Percentiles rank a stretch among this genome's conserved stretches.
Conservation (phyloP, 352 stramenopile species). For the Nothophytophthora sp. region DNA sequence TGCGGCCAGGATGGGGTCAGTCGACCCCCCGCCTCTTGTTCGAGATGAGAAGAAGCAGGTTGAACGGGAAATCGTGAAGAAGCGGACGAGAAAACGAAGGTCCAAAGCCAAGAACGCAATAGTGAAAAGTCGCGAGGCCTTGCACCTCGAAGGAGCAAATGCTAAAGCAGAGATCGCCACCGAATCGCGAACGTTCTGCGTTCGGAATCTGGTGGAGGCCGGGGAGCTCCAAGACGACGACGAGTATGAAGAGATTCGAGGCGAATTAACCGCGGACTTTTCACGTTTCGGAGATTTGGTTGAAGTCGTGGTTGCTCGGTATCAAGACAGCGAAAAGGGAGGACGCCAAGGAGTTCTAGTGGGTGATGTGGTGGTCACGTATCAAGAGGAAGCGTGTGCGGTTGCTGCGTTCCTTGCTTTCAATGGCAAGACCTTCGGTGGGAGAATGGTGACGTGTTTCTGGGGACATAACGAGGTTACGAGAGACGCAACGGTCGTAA, state of each 20-base stretch:
- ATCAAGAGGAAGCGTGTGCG: conserved; percentile 9
- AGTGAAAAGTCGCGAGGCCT: conserved; percentile 2
- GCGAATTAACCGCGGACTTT: conserved; percentile 43
- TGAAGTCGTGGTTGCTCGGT: conserved; percentile 17
- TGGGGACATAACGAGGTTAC: conserved; percentile 10
- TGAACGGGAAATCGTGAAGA: background rate
- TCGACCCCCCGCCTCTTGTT: background rate
- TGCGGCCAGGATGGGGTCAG: too few relatives aligned
- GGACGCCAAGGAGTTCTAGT: background rate
- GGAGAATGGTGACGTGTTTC: conserved; percentile 13
- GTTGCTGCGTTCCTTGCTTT: conserved; percentile 13
- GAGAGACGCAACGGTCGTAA: background rate
- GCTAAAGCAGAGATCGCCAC: background rate
- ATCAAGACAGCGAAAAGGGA: background rate
- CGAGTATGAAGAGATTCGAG: conserved; percentile 43
- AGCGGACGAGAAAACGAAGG: conserved; percentile 32
- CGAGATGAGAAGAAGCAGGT: background rate
- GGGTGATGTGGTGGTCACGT: conserved; percentile 26
- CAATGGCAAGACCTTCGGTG: conserved; percentile 37
- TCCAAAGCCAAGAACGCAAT: conserved; percentile 36
- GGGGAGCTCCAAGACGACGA: conserved; percentile 58
- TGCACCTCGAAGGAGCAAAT: background rate
- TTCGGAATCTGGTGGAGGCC: conserved; percentile 33
- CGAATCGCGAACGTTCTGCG: conserved; percentile 16
- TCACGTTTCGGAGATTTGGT: conserved; percentile 18